These are phyloP conservation scores for Nyctanthes arbortristis DNA, from an alignment of 257 asterid genomes.

Conservation along the genomic window DNA sequence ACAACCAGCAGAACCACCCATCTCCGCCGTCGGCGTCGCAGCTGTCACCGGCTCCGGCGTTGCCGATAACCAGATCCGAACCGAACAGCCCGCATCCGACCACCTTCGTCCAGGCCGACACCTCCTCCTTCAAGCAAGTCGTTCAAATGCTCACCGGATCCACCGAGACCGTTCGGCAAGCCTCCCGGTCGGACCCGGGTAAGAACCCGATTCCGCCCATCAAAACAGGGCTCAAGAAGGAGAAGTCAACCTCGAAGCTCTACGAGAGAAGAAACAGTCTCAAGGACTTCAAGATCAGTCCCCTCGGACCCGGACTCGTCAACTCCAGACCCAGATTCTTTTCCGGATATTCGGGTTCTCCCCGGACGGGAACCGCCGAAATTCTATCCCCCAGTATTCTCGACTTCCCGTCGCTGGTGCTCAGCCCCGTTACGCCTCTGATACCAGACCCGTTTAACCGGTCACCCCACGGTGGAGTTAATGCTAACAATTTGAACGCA, in stretches of 20 bases:
- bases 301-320: conserved; percentile 55
- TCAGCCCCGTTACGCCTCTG: conserved; percentile 95
- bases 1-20: conserved; percentile 35
- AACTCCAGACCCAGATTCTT: conserved; percentile 32
- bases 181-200: conserved; percentile 49
- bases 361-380: conserved; percentile 62
- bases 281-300: conserved; percentile 78
- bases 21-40: conserved; percentile 41
- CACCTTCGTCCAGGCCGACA: conserved; percentile 96
- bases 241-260: conserved; percentile 67
- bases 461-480: conserved; percentile 24
- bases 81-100: conserved; percentile 86
- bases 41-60: conserved; percentile 25
- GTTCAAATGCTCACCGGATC: conserved; percentile 96
- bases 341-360: conserved; percentile 52
- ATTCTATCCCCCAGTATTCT: conserved; percentile 81
- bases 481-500: conserved; percentile 37
- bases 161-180: conserved; percentile 45
- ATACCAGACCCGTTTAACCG: conserved; percentile 83
- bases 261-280: conserved; percentile 83
- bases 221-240: conserved; percentile 64
- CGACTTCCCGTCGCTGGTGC: conserved; percentile 76
- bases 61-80: conserved; percentile 87
- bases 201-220: conserved; percentile 69
- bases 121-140: conserved; percentile 85